Conservation (phyloP, 1,139 yeast genomes). For the Blastobotrys ciferrii region DNA sequence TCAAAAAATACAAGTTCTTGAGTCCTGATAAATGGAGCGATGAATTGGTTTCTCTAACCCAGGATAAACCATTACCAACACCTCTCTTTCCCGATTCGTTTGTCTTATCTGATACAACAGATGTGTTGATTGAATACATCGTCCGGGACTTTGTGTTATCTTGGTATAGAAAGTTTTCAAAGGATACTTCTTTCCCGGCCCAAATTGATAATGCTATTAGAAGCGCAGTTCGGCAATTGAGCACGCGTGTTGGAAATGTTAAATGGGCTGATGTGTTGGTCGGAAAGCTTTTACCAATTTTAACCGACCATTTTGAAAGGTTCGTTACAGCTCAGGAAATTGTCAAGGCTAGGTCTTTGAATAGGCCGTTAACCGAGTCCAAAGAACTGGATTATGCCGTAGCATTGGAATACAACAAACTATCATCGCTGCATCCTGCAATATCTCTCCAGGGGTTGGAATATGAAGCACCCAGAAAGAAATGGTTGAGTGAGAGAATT, state of each 20-base stretch:
- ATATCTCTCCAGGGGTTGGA: conserved; percentile 47
- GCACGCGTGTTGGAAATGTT: conserved; percentile 42
- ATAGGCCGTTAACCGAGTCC: conserved; percentile 40
- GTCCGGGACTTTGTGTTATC: conserved; percentile 58
- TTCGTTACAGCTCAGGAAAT: conserved; percentile 52
- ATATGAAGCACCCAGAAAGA: conserved; percentile 49
- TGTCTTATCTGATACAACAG: conserved; percentile 52
- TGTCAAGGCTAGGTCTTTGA: conserved; percentile 31
- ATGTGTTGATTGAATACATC: conserved; percentile 51
- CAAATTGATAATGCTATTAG: conserved; percentile 52
- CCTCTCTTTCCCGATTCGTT: conserved; percentile 52
- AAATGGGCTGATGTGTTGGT: conserved; percentile 62
- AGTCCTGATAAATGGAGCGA: conserved; percentile 23
- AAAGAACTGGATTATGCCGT: conserved; percentile 54
- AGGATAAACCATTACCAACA: conserved; percentile 24
- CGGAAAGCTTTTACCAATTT: conserved; percentile 56
- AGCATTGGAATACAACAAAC: conserved; percentile 53
- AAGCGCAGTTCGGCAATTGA: conserved; percentile 43
- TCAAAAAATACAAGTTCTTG: conserved; percentile 23
- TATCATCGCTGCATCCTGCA: conserved; percentile 60
- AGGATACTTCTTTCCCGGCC: conserved; percentile 51
- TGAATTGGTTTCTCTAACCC: conserved; percentile 24
- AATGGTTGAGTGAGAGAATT: conserved; percentile 49
- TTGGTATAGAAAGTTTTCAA: conserved; percentile 61
- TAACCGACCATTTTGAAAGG: conserved; percentile 62